Conservation (phyloP, 2,329 filamentous ascomycete species). For the Trichoderma asperellum region DNA sequence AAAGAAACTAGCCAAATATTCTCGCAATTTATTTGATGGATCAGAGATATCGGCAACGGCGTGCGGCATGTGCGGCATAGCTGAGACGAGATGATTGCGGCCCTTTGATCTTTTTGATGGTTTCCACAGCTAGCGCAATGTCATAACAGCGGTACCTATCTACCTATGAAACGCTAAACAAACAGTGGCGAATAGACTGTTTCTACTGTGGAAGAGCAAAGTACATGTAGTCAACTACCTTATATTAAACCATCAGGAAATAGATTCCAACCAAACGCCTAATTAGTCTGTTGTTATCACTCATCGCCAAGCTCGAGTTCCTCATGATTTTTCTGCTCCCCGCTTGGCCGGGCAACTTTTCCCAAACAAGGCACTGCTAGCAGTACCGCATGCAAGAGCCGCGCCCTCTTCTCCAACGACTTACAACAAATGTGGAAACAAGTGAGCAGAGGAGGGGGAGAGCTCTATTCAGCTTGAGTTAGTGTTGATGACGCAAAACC, state of each 20-base stretch:
- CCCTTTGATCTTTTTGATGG: background rate
- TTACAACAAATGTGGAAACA: background rate
- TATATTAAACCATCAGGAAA: background rate
- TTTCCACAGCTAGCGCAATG: background rate
- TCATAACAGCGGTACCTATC: background rate
- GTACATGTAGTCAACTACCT: background rate
- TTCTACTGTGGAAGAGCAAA: background rate
- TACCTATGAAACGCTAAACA: no score
- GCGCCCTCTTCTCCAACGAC: background rate
- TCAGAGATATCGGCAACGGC: background rate
- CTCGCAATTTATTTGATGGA: background rate
- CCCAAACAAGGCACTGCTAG: background rate
- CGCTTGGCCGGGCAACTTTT: background rate
- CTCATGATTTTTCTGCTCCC: background rate
- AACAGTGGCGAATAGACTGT: background rate
- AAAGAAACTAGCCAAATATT: background rate
- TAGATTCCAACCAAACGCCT: background rate
- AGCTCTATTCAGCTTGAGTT: slow-evolving; percentile 8
- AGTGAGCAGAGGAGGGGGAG: slow-evolving; percentile 4
- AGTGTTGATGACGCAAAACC: slow-evolving; percentile 20
- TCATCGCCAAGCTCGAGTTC: background rate
- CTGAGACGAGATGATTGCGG: background rate
- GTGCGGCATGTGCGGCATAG: slow-evolving; percentile 15
- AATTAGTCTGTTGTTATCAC: background rate
- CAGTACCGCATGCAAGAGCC: background rate